These are phyloP conservation scores for Rhododendron henanense DNA, from an alignment of 148 eudicot genomes.

Conservation along the genomic window DNA sequence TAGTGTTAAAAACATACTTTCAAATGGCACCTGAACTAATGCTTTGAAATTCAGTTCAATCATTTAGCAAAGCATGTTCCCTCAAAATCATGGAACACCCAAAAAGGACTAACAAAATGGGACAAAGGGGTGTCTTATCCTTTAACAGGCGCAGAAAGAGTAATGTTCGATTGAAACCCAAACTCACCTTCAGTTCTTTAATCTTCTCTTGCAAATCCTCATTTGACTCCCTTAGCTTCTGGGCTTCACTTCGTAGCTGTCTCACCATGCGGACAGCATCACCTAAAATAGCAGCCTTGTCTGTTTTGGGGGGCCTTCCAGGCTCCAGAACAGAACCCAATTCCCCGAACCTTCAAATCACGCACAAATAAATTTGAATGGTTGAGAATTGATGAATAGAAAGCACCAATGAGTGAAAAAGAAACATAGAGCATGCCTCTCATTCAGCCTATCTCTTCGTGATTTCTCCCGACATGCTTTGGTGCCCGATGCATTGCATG, in stretches of 20 bases:
- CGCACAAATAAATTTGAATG: background rate
- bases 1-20: background rate
- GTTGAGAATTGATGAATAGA: background rate
- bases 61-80: background rate
- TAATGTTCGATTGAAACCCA: background rate
- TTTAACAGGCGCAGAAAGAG: background rate
- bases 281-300: constrained; percentile 49
- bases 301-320: constrained; percentile 55
- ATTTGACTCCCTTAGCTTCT: constrained; percentile 43
- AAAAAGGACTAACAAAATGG: background rate
- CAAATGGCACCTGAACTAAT: background rate
- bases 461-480: constrained; percentile 53
- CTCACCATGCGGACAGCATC: constrained; percentile 57
- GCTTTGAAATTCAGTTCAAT: background rate
- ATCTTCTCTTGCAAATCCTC: constrained; percentile 41
- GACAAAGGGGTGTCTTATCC: background rate
- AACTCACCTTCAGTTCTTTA: constrained; percentile 51
- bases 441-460: constrained; percentile 40
- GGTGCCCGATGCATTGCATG: constrained; percentile 23
- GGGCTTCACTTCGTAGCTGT: constrained; percentile 45
- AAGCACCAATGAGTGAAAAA: background rate
- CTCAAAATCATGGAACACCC: background rate
- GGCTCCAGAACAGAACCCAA: constrained; percentile 51
- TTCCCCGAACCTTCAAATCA: constrained; percentile 44
- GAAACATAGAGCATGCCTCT: constrained; percentile 23